These are phyloP conservation scores for Pochonia chlamydosporia DNA, from an alignment of 2,329 filamentous ascomycete species.

Conservation along the genomic window DNA sequence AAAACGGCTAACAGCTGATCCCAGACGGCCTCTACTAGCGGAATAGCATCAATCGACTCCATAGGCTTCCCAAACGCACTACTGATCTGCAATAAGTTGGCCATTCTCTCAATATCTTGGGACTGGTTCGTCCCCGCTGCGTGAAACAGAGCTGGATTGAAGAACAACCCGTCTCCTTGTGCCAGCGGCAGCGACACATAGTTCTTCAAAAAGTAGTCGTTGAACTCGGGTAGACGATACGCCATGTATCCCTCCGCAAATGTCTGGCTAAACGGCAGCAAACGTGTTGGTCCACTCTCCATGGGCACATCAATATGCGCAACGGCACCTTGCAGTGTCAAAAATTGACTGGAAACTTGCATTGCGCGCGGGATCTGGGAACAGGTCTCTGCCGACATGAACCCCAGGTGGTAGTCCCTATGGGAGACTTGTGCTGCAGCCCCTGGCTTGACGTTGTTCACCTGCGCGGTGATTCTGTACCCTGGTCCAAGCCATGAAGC, in stretches of 20 bases:
- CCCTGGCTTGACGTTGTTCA: conserved; percentile 57
- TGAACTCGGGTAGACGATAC: conserved; percentile 47
- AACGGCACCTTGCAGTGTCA: conserved; percentile 59
- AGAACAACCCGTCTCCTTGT: conserved; percentile 56
- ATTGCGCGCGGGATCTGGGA: conserved; percentile 43
- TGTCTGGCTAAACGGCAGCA: conserved; percentile 55
- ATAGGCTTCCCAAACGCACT: conserved; percentile 59
- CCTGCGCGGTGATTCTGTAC: conserved; percentile 56
- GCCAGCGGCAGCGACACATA: conserved; percentile 47
- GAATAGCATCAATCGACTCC: conserved; percentile 51
- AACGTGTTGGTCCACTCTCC: conserved; percentile 50
- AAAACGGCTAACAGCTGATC: conserved; percentile 27
- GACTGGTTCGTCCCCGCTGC: conserved; percentile 53
- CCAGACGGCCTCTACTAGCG: conserved; percentile 41
- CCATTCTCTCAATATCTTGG: conserved; percentile 42
- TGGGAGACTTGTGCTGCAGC: conserved; percentile 52
- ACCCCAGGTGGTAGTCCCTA: conserved; percentile 60
- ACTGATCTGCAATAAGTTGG: conserved; percentile 58
- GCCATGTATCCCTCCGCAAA: conserved; percentile 54
- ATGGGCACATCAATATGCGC: conserved; percentile 57
- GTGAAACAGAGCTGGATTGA: conserved; percentile 58
- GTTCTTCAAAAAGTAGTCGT: conserved; percentile 44
- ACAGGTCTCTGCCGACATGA: conserved; percentile 44
- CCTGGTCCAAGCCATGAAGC: no score
- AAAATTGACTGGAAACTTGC: conserved; percentile 48